Percentiles rank a stretch among this genome's conserved stretches.
Conservation (phyloP, 805 yeast species). For the Kazachstania viticola region DNA sequence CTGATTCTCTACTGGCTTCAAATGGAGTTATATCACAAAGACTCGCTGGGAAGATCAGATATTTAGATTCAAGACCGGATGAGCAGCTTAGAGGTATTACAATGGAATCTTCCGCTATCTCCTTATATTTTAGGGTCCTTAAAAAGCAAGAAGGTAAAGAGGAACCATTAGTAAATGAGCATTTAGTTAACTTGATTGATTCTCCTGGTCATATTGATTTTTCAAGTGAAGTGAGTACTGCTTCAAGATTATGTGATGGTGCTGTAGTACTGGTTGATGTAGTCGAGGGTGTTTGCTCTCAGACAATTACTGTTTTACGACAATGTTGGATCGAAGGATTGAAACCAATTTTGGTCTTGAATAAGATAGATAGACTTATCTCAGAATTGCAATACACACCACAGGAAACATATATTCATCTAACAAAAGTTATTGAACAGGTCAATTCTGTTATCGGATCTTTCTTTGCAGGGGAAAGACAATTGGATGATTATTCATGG, state of each 20-base stretch:
- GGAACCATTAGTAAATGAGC: slow-evolving; percentile 53
- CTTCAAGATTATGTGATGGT: slow-evolving; percentile 93
- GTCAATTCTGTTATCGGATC: slow-evolving; percentile 92
- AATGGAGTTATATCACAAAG: slow-evolving; percentile 93
- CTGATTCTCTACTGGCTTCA: slow-evolving; percentile 85
- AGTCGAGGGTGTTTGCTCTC: slow-evolving; percentile 97
- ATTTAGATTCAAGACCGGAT: slow-evolving; percentile 86
- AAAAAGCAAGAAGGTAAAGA: slow-evolving; percentile 31
- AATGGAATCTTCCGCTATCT: slow-evolving; percentile 94
- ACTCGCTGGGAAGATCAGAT: slow-evolving; percentile 91
- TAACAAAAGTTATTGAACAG: slow-evolving; percentile 73
- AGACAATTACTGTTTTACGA: slow-evolving; percentile 85
- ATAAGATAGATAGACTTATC: slow-evolving; percentile 81
- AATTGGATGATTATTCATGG: slow-evolving; percentile 75
- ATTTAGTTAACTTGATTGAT: slow-evolving; percentile 82
- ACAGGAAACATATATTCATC: slow-evolving; percentile 71
- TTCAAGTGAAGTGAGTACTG: slow-evolving; percentile 90
- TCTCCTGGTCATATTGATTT: slow-evolving; percentile 99
- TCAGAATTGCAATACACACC: slow-evolving; percentile 76
- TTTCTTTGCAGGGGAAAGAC: slow-evolving; percentile 83
- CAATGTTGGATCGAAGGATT: slow-evolving; percentile 93
- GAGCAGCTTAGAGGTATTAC: slow-evolving; percentile 95
- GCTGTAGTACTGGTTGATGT: slow-evolving; percentile 92
- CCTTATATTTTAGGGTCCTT: slow-evolving; percentile 73
- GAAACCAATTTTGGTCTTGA: slow-evolving; percentile 77